Conservation (phyloP, 2,329 filamentous ascomycete species). For the Aspergillus sp. region DNA sequence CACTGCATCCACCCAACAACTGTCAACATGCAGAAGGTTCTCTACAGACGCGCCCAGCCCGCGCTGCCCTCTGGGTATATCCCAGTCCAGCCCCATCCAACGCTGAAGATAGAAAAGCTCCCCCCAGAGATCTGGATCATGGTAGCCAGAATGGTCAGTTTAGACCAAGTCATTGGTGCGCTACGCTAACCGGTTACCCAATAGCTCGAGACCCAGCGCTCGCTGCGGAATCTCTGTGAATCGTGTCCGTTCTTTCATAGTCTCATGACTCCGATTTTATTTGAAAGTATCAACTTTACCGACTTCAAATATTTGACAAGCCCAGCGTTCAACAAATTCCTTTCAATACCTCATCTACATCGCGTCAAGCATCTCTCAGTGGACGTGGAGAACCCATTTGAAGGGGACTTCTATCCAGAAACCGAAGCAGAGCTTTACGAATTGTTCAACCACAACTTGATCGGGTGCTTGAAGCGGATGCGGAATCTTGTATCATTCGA, state of each 20-base stretch:
- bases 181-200: not conserved
- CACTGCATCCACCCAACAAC: too few relatives aligned
- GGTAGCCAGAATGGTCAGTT: not conserved
- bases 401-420: too few relatives aligned
- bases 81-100: not conserved
- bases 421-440: not conserved
- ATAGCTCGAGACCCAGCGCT: not conserved
- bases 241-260: not conserved
- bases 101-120: not conserved
- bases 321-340: not conserved
- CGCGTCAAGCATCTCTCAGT: not conserved
- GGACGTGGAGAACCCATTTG: too few relatives aligned
- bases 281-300: not conserved
- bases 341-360: not conserved
- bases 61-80: not conserved
- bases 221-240: not conserved
- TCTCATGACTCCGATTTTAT: not conserved
- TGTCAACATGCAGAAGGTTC: not conserved
- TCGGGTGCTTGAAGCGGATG: not conserved
- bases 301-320: not conserved
- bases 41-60: not conserved
- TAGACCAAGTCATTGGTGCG: not conserved
- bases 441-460: not conserved
- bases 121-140: not conserved
- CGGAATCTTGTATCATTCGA: not conserved